These are phyloP conservation scores for Apiotrichum domesticum DNA, from an alignment of 1,284 basidiomycete species.

Conservation along the genomic window DNA sequence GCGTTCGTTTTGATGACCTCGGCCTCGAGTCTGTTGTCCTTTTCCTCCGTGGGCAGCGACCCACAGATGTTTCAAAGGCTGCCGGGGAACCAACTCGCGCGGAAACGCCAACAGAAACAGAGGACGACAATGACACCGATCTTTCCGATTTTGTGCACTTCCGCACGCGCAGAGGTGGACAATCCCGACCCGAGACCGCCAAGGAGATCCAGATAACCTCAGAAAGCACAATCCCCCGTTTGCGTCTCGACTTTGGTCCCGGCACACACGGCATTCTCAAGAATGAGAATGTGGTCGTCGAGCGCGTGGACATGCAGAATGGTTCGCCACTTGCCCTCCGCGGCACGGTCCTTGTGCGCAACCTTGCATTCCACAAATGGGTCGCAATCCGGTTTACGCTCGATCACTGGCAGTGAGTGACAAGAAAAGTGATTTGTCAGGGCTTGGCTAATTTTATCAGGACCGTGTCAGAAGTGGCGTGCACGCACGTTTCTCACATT, in stretches of 20 bases:
- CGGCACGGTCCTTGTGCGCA: conserved; percentile 51
- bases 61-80: conserved; percentile 42
- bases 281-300: conserved; percentile 42
- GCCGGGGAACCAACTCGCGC: conserved; percentile 24
- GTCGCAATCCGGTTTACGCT: conserved; percentile 53
- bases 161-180: conserved; percentile 26
- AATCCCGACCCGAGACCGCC: conserved; percentile 12
- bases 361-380: conserved; percentile 53
- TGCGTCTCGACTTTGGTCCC: conserved; percentile 44
- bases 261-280: conserved; percentile 31
- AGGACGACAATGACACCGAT: conserved; percentile 44
- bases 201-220: conserved; percentile 33
- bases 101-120: conserved; percentile 36
- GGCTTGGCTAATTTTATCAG: conserved; percentile 17
- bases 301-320: conserved; percentile 37
- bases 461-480: conserved; percentile 52
- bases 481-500: conserved; percentile 46
- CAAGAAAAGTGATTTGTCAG: not conserved
- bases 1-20: conserved; percentile 41
- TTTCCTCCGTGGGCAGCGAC: conserved; percentile 45
- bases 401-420: conserved; percentile 52
- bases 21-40: conserved; percentile 45
- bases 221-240: conserved; percentile 37
- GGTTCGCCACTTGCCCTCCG: conserved; percentile 37
- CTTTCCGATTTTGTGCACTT: conserved; percentile 45